Base-by-base conservation (phyloP, 352 stramenopile species). In the Phytopythium cucurbitacearum region DNA sequence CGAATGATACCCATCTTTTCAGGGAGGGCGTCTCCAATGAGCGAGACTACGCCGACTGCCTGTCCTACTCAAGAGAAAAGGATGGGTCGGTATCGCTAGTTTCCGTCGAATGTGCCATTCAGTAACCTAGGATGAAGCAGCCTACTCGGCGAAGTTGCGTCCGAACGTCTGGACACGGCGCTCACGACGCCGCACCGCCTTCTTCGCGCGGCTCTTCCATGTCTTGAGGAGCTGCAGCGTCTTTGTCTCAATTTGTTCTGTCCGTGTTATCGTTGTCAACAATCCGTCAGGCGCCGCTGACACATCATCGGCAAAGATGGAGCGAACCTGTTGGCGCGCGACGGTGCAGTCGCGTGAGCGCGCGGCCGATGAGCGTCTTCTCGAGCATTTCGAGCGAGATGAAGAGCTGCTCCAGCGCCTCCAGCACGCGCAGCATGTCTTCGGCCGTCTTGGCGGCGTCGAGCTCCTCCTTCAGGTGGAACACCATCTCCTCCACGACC, bases 341-440 rank as follows among this genome's bases (percentile, higher is more conserved):
- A 11, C 69, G 57, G 6, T 43, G 63, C 0, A 82, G 44, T 5
- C 66, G 55, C 33, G 68, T 72, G 15, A 82, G 69, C 0, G 71
- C 51, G 5, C 73, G 64, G 0, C 73, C 73, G 38, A 85, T 57
- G 35, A 59, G 48, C 13, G 79, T 92, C 63, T 92, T 85, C 62
- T 92, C 82, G 41, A 92, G 59, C 66, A 92, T 87, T 57, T 92
- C 82, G 15, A 92, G 72, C 45, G 82, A 92, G 35, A 92, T 66
- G 57, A 88, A 92, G 15, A 85, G 60, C 42, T 66, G 51, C 43
- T 87, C 79, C n/a, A 92, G 63, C 41, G 65, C 69, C 9, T 76
- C 65, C 9, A 92, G 52, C 1, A 84, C 52, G 13, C 49, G 62
- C 16, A 73, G 38, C 71, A 90, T 85, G 28, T 77, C 75, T 36